Base-by-base conservation (phyloP, 495 filamentous ascomycete species). In the Aspergillus haitiensis region DNA sequence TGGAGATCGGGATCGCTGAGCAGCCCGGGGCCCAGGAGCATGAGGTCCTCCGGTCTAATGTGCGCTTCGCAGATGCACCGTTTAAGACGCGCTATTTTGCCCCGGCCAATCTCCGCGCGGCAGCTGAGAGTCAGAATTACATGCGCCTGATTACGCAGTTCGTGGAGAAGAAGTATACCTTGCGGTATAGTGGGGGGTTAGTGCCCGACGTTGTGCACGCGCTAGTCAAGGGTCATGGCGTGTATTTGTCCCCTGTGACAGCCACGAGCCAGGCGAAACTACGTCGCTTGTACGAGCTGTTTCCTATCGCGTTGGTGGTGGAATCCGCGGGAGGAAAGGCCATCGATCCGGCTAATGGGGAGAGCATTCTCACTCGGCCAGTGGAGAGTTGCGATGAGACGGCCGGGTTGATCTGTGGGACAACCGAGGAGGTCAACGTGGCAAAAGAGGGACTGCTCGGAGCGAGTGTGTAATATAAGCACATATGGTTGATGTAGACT, bases 91-190 rank as follows among this genome's bases (percentile, higher is more conserved):
- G 37, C 11, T 40, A 40, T 9, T 40, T 40, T 40, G 37, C 37
- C 4, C 37, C 37, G 37, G 37, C 37, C 11, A 40, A 40, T 40
- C 37, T 40, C 11, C 37, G 37, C n/a, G 37, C 37, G 1, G 37
- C 37, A n/a, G 37, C 37, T 4, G 37, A 40, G 37, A 40, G 37
- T 40, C 11, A 5, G 37, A 40, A 8, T 10, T 40, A 40, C 37
- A 40, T 40, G 37, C 37, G 37, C 0, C 7, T 40, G 4, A n/a
- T 40, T 10, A 40, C 37, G 37, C 11, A n/a, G 37, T 40, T 11
- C n/a, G 37, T 40, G 37, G 37, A 40, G 37, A 40, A 40, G 37
- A 40, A 40, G 37, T 40, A 40, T 40, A 40, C 37, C 11, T 40
- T 40, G 6, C 37, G 37, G 37, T 40, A 40, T 40, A 40, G 37